A percentile compares a stretch with the other conserved stretches of the same genome.
These are phyloP conservation scores for Schizophyllum amplum DNA, from an alignment of 1,284 basidiomycete species.

Conservation along the genomic window DNA sequence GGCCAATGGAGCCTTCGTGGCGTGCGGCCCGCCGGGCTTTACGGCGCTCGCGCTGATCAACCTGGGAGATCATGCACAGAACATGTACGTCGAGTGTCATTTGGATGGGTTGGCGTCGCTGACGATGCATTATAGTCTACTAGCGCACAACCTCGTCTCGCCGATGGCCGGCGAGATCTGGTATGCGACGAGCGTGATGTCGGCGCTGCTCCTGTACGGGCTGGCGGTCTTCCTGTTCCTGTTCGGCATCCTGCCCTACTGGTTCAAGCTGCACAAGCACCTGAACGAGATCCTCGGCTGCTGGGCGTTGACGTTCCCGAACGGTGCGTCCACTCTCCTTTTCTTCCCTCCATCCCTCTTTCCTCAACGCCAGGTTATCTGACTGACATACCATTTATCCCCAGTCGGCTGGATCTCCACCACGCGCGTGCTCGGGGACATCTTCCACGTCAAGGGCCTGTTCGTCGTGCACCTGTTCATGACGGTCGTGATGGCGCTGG, in stretches of 20 bases:
- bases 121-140: slow-evolving; percentile 23
- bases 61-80: slow-evolving; percentile 29
- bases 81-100: slow-evolving; percentile 25
- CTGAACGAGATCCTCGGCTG: slow-evolving; percentile 42
- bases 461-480: slow-evolving; percentile 31
- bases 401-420: slow-evolving; percentile 40
- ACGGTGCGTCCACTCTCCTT: slow-evolving; percentile 22
- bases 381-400: not conserved
- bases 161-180: slow-evolving; percentile 37
- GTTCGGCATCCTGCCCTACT: slow-evolving; percentile 37
- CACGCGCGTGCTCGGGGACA: slow-evolving; percentile 31
- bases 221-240: slow-evolving; percentile 40
- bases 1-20: slow-evolving; percentile 41
- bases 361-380: not conserved
- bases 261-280: slow-evolving; percentile 42
- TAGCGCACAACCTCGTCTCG: slow-evolving; percentile 29
- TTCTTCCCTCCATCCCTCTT: not conserved
- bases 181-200: slow-evolving; percentile 34
- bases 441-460: slow-evolving; percentile 32
- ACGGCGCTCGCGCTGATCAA: slow-evolving; percentile 40
- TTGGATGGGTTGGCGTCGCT: slow-evolving; percentile 5
- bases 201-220: slow-evolving; percentile 34
- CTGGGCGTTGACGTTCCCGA: slow-evolving; percentile 43
- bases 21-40: slow-evolving; percentile 40
- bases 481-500: slow-evolving; percentile 27